Percentiles rank a stretch among this genome's conserved stretches.
Evolutionary conservation across 441 rosid species (phyloP).

Genomic region (Mallotus repandus): DNA sequence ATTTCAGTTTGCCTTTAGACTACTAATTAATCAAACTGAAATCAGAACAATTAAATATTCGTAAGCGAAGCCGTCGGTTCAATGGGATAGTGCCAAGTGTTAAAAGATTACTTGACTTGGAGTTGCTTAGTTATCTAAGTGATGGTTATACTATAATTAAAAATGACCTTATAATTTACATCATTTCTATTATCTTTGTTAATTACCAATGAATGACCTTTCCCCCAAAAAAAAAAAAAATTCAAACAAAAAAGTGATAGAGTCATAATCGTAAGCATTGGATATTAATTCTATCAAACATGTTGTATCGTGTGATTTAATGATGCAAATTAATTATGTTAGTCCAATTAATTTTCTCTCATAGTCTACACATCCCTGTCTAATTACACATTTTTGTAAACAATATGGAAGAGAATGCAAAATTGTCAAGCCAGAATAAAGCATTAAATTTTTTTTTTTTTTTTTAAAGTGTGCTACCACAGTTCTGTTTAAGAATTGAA

Average conservation of each 20-base stretch:
- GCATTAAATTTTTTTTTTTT: too few species aligned
- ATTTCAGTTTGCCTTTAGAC: background rate
- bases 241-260: background rate
- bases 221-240: background rate
- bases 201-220: background rate
- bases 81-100: constrained; percentile 15
- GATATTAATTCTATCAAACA: background rate
- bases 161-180: background rate
- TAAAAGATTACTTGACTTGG: background rate
- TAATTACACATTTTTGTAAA: background rate
- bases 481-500: too few species aligned
- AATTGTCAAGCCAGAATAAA: too few species aligned
- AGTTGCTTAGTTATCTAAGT: background rate
- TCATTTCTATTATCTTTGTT: background rate
- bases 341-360: background rate
- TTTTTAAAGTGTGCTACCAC: too few species aligned
- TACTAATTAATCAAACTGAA: background rate
- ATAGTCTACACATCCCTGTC: background rate
- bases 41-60: too few species aligned
- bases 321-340: background rate
- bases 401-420: too few species aligned
- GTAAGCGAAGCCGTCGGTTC: constrained; percentile 22
- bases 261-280: background rate
- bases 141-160: background rate
- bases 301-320: background rate